A percentile compares a stretch with the other conserved stretches of the same genome.
Conservation (phyloP, 2,329 filamentous ascomycete genomes). For the Fusarium mundagurra region DNA sequence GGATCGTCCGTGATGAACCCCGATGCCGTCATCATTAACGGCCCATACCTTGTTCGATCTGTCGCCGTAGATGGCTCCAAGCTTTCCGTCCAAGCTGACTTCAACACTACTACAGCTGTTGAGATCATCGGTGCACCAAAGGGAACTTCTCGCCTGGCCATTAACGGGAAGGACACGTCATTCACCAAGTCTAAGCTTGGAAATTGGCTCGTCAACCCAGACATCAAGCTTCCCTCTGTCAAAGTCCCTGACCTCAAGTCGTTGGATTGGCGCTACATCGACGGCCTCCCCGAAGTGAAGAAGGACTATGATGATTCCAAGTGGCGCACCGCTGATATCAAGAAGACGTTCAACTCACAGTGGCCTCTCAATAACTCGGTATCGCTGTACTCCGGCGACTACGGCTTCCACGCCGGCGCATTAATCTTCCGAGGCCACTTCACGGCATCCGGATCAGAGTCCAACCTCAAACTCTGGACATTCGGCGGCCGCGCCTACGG, state of each 20-base stretch:
- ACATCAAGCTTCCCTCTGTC: conserved; percentile 63
- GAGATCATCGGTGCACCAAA: conserved; percentile 73
- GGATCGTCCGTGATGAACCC: conserved; percentile 49
- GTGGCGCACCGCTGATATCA: conserved; percentile 71
- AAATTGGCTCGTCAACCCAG: conserved; percentile 60
- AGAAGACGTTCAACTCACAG: conserved; percentile 68
- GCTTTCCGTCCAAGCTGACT: conserved; percentile 73
- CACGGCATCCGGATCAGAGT: conserved; percentile 68
- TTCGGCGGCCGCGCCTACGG: conserved; percentile 76
- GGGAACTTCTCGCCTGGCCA: conserved; percentile 54
- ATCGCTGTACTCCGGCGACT: conserved; percentile 75
- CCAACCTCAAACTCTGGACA: conserved; percentile 64
- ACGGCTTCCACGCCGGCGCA: conserved; percentile 76
- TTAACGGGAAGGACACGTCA: conserved; percentile 52
- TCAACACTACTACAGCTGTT: conserved; percentile 74
- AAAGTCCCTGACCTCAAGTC: conserved; percentile 63
- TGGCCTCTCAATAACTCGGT: conserved; percentile 68
- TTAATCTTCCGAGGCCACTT: conserved; percentile 78
- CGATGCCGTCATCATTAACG: conserved; percentile 62
- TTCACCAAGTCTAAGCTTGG: conserved; percentile 53
- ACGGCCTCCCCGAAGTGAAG: conserved; percentile 76
- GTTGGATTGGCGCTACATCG: conserved; percentile 74
- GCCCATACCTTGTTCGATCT: conserved; percentile 71
- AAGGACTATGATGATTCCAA: conserved; percentile 72
- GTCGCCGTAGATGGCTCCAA: conserved; percentile 64